A percentile compares a stretch with the other conserved stretches of the same genome.
These are phyloP conservation scores for Penicillium sp. DNA, from an alignment of 2,329 filamentous ascomycete genomes.

Conservation along the genomic window DNA sequence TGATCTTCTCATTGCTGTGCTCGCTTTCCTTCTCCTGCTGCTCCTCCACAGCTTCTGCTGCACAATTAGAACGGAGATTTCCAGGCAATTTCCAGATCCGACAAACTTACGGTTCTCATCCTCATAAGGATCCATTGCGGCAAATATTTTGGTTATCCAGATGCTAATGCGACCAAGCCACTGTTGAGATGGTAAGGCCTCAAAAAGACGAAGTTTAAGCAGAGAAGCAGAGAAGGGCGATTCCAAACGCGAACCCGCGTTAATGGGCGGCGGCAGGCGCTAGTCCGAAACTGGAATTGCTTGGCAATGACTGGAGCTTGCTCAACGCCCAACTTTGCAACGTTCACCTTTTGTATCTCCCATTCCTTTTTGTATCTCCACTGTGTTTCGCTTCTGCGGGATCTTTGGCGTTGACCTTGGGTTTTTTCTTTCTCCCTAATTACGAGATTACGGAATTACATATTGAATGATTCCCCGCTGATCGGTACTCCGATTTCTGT, in stretches of 20 bases:
- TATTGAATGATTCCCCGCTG: neutral
- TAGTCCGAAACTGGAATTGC: slow-evolving; percentile 24
- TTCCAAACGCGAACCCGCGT: slow-evolving; percentile 32
- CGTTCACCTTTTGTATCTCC: neutral
- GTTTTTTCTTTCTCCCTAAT: neutral
- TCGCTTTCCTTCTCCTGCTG: slow-evolving; percentile 57
- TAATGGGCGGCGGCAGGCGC: slow-evolving; percentile 31
- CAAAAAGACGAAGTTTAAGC: neutral
- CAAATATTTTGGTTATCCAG: neutral
- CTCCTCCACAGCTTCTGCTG: slow-evolving; percentile 32
- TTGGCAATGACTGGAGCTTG: slow-evolving; percentile 25
- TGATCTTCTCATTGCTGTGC: slow-evolving; percentile 78
- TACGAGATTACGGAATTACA: neutral
- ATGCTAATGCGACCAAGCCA: slow-evolving; percentile 1
- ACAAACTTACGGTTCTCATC: slow-evolving; percentile 28
- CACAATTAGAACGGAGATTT: slow-evolving; percentile 23
- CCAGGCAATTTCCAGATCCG: neutral
- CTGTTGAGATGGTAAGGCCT: neutral
- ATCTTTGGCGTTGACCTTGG: neutral
- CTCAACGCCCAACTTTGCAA: neutral
- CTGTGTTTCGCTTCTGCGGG: neutral
- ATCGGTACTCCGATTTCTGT: neutral
- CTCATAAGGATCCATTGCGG: slow-evolving; percentile 39
- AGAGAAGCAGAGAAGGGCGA: slow-evolving; percentile 8
- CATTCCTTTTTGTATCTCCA: neutral